Conservation (phyloP, 352 stramenopile species). For the Heterotrichella gracilis region DNA sequence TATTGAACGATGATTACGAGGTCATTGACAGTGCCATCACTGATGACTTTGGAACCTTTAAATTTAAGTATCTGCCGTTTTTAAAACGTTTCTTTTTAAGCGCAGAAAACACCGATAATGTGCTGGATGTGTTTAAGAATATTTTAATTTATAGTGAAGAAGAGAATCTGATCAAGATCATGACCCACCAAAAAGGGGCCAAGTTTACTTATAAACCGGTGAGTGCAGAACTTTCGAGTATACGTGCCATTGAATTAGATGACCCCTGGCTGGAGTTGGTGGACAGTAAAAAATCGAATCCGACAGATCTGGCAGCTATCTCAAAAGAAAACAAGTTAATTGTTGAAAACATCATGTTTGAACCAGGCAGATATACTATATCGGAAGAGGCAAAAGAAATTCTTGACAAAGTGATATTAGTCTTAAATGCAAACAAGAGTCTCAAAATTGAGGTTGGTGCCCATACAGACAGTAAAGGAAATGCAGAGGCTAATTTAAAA, state of each 20-base stretch:
- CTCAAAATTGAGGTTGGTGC: constrained; percentile 5
- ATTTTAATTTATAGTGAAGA: constrained; percentile 1
- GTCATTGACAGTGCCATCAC: not conserved
- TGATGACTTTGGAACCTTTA: not conserved
- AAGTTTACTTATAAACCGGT: not conserved
- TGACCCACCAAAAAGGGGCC: not conserved
- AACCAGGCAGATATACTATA: not conserved
- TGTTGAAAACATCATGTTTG: constrained; percentile 8
- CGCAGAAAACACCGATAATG: not conserved
- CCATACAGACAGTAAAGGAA: not conserved
- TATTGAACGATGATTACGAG: not conserved
- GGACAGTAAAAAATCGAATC: not conserved
- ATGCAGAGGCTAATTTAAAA: not conserved
- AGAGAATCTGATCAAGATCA: not conserved
- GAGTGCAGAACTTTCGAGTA: not conserved
- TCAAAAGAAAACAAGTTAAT: not conserved
- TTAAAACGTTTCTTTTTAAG: constrained; percentile 5
- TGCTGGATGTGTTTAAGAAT: not conserved
- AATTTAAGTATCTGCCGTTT: not conserved
- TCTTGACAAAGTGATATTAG: not conserved
- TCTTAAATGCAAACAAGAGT: not conserved
- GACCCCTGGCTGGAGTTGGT: not conserved
- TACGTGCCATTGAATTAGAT: not conserved
- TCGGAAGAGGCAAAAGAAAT: not conserved
- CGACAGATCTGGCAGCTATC: too few species aligned